A percentile compares a stretch with the other conserved stretches of the same genome.
Conservation (phyloP, 164 flowering plant genomes). For the Tetrastigma voinierianum region DNA sequence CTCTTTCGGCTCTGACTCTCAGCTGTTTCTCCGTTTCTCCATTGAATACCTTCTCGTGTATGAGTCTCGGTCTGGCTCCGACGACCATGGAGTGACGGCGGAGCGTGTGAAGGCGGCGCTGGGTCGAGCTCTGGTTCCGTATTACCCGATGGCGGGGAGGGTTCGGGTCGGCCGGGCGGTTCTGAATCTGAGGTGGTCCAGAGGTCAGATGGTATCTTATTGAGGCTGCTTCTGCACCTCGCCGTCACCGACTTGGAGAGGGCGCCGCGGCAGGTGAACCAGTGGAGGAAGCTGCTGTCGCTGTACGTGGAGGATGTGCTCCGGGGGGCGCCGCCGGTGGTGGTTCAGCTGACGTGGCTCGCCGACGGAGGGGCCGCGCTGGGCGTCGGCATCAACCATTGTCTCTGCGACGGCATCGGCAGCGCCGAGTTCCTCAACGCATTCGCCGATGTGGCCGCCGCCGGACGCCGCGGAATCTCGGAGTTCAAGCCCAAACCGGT, state of each 20-base stretch:
- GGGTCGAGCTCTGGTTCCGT: slow-evolving; percentile 48
- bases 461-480: slow-evolving; percentile 13
- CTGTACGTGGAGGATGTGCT: slow-evolving; percentile 52
- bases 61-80: slow-evolving; percentile 18
- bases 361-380: slow-evolving; percentile 50
- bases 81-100: slow-evolving; percentile 17
- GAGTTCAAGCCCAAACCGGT: slow-evolving; percentile 31
- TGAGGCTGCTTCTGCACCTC: slow-evolving; percentile 37
- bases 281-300: slow-evolving; percentile 53
- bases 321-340: slow-evolving; percentile 50
- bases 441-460: slow-evolving; percentile 45
- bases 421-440: slow-evolving; percentile 58
- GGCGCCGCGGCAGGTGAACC: slow-evolving; percentile 35
- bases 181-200: slow-evolving; percentile 41
- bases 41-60: slow-evolving; percentile 64
- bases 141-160: slow-evolving; percentile 68
- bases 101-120: slow-evolving; percentile 46
- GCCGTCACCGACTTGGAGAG: slow-evolving; percentile 32
- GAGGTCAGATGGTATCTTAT: slow-evolving; percentile 56
- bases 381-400: slow-evolving; percentile 54
- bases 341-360: slow-evolving; percentile 74
- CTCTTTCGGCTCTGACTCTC: slow-evolving; percentile 68
- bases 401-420: slow-evolving; percentile 68
- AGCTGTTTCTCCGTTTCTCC: slow-evolving; percentile 73
- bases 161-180: slow-evolving; percentile 36